phyloP scores from a whole-genome alignment of 148 eudicot genomes.

The Arbutus unedo region DNA sequence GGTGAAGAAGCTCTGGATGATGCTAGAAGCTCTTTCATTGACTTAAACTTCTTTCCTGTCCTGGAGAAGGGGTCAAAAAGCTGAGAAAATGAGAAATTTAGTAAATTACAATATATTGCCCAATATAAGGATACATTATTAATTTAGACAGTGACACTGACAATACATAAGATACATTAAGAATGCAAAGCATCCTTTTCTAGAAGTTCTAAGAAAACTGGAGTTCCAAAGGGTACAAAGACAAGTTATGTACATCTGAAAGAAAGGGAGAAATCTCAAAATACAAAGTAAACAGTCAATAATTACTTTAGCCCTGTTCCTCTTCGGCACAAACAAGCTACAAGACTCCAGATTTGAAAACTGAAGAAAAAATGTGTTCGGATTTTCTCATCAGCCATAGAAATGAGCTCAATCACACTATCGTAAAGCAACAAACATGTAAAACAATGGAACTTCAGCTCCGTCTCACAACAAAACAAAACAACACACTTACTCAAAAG shows the following conservation, averaged over 20 bases:
- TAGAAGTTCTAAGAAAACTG: not conserved
- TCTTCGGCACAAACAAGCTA: not conserved
- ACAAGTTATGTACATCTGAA: not conserved
- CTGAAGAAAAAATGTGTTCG: not conserved
- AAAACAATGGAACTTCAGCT: not conserved
- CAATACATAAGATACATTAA: not conserved
- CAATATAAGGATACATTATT: not conserved
- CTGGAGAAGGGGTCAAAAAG: conserved; percentile 32
- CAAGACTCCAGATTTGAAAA: not conserved
- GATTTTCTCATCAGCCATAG: not conserved
- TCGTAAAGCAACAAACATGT: not conserved
- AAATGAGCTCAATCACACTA: not conserved
- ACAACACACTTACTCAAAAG: conserved; percentile 65
- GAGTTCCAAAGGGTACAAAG: not conserved
- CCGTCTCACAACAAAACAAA: not conserved
- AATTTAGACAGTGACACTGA: not conserved
- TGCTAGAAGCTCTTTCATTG: conserved; percentile 66
- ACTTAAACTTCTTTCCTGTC: conserved; percentile 53
- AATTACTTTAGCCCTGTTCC: not conserved
- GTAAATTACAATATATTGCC: not conserved
- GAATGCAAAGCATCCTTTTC: conserved; percentile 5
- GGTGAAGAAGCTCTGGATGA: conserved; percentile 80
- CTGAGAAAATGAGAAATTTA: not conserved
- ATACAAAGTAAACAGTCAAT: not conserved
- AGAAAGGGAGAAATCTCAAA: not conserved